phyloP scores from a whole-genome alignment of 495 filamentous ascomycete genomes.

The Neurospora sp. region DNA sequence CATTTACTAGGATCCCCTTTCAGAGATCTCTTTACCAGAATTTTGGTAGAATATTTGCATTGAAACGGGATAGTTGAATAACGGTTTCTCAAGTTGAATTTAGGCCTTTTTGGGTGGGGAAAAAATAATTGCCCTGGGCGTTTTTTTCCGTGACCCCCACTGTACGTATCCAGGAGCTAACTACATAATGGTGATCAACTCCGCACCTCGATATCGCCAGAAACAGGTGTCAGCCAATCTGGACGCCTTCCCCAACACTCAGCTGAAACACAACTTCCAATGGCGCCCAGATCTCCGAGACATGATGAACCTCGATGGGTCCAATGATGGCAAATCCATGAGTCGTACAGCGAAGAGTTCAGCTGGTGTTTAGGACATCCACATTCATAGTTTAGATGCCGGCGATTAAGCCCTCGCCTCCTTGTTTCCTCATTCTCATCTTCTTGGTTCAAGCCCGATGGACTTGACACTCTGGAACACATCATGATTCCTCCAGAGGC shows the following conservation, averaged over 20 bases:
- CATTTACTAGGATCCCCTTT: too few relatives aligned
- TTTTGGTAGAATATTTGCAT: too few relatives aligned
- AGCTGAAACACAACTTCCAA: background rate
- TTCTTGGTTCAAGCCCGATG: background rate
- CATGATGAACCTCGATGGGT: background rate
- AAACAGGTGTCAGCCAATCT: background rate
- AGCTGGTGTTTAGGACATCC: background rate
- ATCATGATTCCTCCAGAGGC: background rate
- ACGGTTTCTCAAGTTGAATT: too few relatives aligned
- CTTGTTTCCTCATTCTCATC: too few relatives aligned
- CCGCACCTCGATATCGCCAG: background rate
- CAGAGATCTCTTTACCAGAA: too few relatives aligned
- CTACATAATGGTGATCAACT: background rate
- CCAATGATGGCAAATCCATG: background rate
- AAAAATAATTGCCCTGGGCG: too few relatives aligned
- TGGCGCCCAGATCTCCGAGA: background rate
- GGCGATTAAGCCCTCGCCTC: too few relatives aligned
- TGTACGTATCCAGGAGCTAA: background rate
- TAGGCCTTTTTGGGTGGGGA: too few relatives aligned
- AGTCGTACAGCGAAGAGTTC: background rate
- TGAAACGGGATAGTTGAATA: too few relatives aligned
- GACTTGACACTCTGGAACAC: background rate
- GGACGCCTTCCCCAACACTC: background rate
- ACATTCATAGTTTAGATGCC: background rate
- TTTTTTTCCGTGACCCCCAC: too few relatives aligned